Percentiles rank a stretch among this genome's conserved stretches.
Evolutionary conservation across 108 stramenopile species (phyloP).

Genomic region (Cyclotella atomus): DNA sequence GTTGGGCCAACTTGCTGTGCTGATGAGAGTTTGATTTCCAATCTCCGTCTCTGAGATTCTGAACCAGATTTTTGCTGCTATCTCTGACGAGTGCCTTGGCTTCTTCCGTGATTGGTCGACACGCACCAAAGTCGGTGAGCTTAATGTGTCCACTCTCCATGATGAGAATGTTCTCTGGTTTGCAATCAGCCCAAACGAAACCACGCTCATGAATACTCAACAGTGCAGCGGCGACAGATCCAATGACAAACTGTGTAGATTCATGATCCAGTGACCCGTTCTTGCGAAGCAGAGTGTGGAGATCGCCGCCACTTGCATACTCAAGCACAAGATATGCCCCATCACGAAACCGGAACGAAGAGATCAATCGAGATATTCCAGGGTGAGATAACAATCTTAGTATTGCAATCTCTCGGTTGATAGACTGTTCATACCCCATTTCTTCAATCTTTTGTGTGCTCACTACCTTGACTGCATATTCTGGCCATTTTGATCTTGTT

Average conservation of each 20-base stretch:
- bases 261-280: constrained; percentile 91
- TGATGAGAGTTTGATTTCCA: constrained; percentile 59
- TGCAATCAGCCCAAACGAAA: constrained; percentile 91
- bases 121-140: constrained; percentile 96
- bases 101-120: constrained; percentile 78
- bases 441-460: constrained; percentile 78
- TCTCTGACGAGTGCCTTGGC: constrained; percentile 56
- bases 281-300: constrained; percentile 80
- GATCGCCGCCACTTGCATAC: constrained; percentile 93
- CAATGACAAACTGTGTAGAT: constrained; percentile 89
- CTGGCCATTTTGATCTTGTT: constrained; percentile 91
- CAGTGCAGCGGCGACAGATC: constrained; percentile 90
- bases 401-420: constrained; percentile 93
- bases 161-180: constrained; percentile 96
- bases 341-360: constrained; percentile 90
- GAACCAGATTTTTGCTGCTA: constrained; percentile 63
- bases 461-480: constrained; percentile 95
- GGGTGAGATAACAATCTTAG: constrained; percentile 89
- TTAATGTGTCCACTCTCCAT: constrained; percentile 95
- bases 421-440: constrained; percentile 82
- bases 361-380: constrained; percentile 90
- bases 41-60: constrained; percentile 88
- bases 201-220: constrained; percentile 88
- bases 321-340: constrained; percentile 96
- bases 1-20: background rate